Conservation (phyloP, 2,329 filamentous ascomycete genomes). For the Rhynchosporium agropyri region DNA sequence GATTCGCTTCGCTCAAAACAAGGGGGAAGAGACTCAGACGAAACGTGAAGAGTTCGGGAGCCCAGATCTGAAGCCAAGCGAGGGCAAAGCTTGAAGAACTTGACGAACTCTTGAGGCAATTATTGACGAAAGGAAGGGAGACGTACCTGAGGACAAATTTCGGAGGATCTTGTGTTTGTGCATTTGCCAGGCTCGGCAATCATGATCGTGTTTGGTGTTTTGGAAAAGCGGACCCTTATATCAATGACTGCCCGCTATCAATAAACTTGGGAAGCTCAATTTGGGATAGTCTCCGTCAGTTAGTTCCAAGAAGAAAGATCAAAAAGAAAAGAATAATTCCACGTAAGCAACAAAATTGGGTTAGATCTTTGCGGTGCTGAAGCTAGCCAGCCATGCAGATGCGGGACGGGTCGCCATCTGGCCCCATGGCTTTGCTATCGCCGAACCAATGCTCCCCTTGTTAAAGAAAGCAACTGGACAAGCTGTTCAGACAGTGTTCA, state of each 20-base stretch:
- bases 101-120: neutral
- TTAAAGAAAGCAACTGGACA: no score
- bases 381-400: slow-evolving; percentile 37
- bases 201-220: neutral
- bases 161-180: neutral
- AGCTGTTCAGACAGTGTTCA: no score
- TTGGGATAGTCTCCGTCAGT: neutral
- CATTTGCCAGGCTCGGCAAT: neutral
- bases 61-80: slow-evolving; percentile 13
- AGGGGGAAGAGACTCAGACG: slow-evolving; percentile 20
- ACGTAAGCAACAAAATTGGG: no score
- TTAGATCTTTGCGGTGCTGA: no score
- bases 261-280: slow-evolving; percentile 5
- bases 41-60: slow-evolving; percentile 19
- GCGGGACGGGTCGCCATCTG: slow-evolving; percentile 23
- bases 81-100: neutral
- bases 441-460: no score
- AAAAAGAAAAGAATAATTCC: no score
- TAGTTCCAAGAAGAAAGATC: no score
- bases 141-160: neutral
- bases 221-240: neutral
- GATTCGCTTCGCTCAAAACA: slow-evolving; percentile 14
- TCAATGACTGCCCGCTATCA: slow-evolving; percentile 14
- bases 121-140: neutral
- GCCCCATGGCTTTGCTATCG: no score